Evolutionary conservation across 345 rosid species (phyloP), one percentile per base, ranked within the genome.

Genomic region (Camelina hispida): DNA sequence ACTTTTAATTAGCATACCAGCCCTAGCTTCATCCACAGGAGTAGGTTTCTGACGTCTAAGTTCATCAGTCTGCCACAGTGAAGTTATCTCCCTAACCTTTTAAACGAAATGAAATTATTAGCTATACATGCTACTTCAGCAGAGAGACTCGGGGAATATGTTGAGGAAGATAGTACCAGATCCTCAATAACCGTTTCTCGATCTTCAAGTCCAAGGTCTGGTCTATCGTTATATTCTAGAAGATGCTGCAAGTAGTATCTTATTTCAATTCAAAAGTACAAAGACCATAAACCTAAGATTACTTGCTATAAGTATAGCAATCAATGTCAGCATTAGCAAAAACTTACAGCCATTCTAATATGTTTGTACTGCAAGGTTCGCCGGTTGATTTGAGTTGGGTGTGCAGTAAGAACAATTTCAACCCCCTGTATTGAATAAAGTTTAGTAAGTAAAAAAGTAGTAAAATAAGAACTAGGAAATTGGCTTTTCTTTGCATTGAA

Each of bases 351-450:
- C 62, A 93, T 89, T 79, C 97, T 93, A 44, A 91, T 78, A 86
- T 91, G 97, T 77, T 93, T 93, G 75, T 93, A 91, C 81, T 93
- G 98, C 83, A 91, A 87, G 58, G 98, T 93, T 51, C 97, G 88
- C 6, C 96, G 90, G 57, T 87, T 88, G 69, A 89, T 91, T 81
- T 93, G 98, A 78, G 98, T 93, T 55, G 98, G 98, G 73, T 93
- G 98, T 54, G 98, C 98, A 58, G 98, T 93, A 53, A 93, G 97
- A 82, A 93, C 98, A 73, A 93, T 91, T 85, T 93, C 98, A 72
- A 93, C 91, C 80, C 84, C 93, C 98, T 93, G 89, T 79, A 78
- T 48, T 25, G 48, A 40, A 22, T n/a, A 57, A 47, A 30, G 15
- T 37, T 57, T 38, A 47, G 43, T 48, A 37, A n/a, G n/a, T n/a